A percentile compares a stretch with the other conserved stretches of the same genome.
Conservation (phyloP, 768 basidiomycete genomes). For the Leccinum barrowsii region DNA sequence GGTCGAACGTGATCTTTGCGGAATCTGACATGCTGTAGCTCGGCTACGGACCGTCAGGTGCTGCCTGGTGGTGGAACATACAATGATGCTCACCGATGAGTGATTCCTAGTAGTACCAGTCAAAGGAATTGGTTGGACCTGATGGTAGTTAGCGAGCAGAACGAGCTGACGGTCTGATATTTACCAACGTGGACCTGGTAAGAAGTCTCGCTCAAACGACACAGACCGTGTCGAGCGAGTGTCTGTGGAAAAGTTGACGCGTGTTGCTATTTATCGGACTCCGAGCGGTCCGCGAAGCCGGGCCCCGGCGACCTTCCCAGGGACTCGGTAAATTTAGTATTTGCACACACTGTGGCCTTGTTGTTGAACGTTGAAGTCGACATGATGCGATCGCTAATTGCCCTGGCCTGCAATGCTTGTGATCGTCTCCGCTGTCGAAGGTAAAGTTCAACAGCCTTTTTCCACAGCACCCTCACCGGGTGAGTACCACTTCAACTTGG, state of each 20-base stretch:
- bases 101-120: background rate
- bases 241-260: background rate
- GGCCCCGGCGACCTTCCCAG: too few relatives aligned
- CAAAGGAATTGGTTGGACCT: background rate
- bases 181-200: too few relatives aligned
- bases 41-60: too few relatives aligned
- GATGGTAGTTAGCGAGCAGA: background rate
- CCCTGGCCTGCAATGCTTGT: background rate
- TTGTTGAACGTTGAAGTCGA: too few relatives aligned
- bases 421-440: background rate
- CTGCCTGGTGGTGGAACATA: too few relatives aligned
- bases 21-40: background rate
- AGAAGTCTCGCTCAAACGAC: too few relatives aligned
- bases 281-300: too few relatives aligned
- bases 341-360: too few relatives aligned
- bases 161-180: background rate
- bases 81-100: too few relatives aligned
- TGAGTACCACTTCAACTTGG: slow-evolving; percentile 12
- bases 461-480: background rate
- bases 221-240: background rate
- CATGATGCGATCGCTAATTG: background rate
- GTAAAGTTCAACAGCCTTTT: slow-evolving; percentile 1
- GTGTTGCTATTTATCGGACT: background rate
- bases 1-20: background rate
- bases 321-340: too few relatives aligned